Evolutionary conservation across 2,329 filamentous ascomycete genomes (phyloP).

Genomic region (Trichoderma oligosporum): DNA sequence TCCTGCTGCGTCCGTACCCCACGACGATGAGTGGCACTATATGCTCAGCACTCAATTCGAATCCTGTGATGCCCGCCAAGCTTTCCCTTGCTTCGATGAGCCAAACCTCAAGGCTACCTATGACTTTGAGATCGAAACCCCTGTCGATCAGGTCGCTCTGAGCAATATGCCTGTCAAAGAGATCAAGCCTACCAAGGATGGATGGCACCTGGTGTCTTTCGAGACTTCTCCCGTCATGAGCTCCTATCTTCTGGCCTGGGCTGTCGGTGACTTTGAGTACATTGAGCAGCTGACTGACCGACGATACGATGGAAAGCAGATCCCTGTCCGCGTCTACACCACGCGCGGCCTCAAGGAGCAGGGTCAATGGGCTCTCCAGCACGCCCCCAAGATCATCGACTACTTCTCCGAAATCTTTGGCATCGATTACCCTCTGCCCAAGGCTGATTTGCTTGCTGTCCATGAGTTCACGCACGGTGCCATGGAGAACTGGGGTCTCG

Average conservation of each 20-base stretch:
- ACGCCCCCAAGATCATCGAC: slow-evolving; percentile 90
- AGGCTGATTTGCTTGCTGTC: slow-evolving; percentile 84
- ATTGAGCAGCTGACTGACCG: slow-evolving; percentile 87
- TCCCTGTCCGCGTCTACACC: slow-evolving; percentile 94
- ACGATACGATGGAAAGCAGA: slow-evolving; percentile 83
- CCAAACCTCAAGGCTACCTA: slow-evolving; percentile 96
- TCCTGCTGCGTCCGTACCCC: slow-evolving; percentile 72
- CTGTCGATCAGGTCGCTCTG: slow-evolving; percentile 79
- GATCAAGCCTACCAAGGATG: slow-evolving; percentile 54
- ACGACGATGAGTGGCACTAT: slow-evolving; percentile 61
- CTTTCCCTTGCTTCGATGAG: slow-evolving; percentile 98
- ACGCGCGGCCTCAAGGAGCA: slow-evolving; percentile 92
- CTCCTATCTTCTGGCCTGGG: slow-evolving; percentile 88
- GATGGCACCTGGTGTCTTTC: slow-evolving; percentile 72
- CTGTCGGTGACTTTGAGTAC: slow-evolving; percentile 94
- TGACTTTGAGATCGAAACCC: slow-evolving; percentile 88
- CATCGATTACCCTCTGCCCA: slow-evolving; percentile 89
- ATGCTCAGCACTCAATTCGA: slow-evolving; percentile 98
- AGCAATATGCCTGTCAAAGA: slow-evolving; percentile 94
- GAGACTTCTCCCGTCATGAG: slow-evolving; percentile 87
- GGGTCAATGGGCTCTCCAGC: slow-evolving; percentile 82
- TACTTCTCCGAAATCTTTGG: slow-evolving; percentile 94
- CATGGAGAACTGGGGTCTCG: slow-evolving; percentile 96
- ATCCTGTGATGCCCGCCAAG: slow-evolving; percentile 87
- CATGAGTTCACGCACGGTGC: slow-evolving; percentile 87